Evolutionary conservation across 371 early-diverging fungal species (phyloP).

Genomic region (Coemansia linderi): DNA sequence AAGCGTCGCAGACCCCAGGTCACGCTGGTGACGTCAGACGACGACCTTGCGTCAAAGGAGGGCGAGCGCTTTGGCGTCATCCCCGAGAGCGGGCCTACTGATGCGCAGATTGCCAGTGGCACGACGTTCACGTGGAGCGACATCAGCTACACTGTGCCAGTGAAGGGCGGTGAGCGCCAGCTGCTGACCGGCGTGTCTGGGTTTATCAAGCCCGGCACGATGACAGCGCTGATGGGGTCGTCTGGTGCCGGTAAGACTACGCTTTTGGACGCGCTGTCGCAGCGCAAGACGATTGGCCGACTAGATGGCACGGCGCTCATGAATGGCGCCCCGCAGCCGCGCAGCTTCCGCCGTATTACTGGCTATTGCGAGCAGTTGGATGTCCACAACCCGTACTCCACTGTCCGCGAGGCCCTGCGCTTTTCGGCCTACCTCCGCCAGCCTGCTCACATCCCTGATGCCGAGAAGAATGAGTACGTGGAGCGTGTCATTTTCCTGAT

Average conservation of each 20-base stretch:
- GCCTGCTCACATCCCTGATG: slow-evolving; percentile 61
- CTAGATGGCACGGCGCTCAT: slow-evolving; percentile 68
- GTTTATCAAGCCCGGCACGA: slow-evolving; percentile 64
- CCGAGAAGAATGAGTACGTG: slow-evolving; percentile 66
- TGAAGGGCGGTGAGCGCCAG: slow-evolving; percentile 60
- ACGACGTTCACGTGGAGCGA: slow-evolving; percentile 65
- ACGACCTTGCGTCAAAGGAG: slow-evolving; percentile 28
- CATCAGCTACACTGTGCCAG: slow-evolving; percentile 63
- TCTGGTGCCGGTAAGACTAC: slow-evolving; percentile 90
- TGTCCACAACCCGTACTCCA: slow-evolving; percentile 67
- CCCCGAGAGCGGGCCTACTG: slow-evolving; percentile 42
- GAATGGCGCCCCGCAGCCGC: slow-evolving; percentile 57
- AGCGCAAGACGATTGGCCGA: slow-evolving; percentile 75
- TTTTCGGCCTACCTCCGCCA: slow-evolving; percentile 76
- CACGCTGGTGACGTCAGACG: slow-evolving; percentile 45
- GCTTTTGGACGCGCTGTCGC: slow-evolving; percentile 77
- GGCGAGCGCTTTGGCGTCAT: slow-evolving; percentile 24
- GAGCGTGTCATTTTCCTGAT: slow-evolving; percentile 69
- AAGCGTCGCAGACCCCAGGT: slow-evolving; percentile 57
- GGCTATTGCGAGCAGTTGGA: slow-evolving; percentile 87
- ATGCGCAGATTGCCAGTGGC: slow-evolving; percentile 55
- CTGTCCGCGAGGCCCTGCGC: slow-evolving; percentile 65
- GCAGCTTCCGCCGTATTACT: slow-evolving; percentile 67
- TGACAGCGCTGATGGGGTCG: slow-evolving; percentile 83
- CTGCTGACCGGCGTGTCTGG: slow-evolving; percentile 55